Conservation (phyloP, 2,329 filamentous ascomycete species). For the Sarocladium oryzae region DNA sequence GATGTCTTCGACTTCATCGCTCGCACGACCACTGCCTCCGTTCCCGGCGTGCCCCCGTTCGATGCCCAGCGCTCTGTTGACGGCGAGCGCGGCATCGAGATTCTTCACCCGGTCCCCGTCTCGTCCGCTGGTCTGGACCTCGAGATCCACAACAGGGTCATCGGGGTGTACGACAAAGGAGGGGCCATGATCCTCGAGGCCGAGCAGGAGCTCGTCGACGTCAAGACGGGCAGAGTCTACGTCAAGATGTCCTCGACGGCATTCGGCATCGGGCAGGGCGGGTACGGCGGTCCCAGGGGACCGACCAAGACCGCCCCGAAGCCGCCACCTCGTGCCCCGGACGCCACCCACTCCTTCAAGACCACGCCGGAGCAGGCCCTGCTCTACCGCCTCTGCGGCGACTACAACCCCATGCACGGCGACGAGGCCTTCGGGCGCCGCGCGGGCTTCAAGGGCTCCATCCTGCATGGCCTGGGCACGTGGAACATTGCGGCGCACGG, state of each 20-base stretch:
- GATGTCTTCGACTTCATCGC: slow-evolving; percentile 37
- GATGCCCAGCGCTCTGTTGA: slow-evolving; percentile 35
- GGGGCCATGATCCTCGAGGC: slow-evolving; percentile 36
- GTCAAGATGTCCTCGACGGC: slow-evolving; percentile 30
- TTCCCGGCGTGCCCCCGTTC: slow-evolving; percentile 33
- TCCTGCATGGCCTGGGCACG: slow-evolving; percentile 39
- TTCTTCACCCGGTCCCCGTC: slow-evolving; percentile 29
- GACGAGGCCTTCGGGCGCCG: slow-evolving; percentile 33
- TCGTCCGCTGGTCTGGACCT: slow-evolving; percentile 28
- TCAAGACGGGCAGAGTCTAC: slow-evolving; percentile 30
- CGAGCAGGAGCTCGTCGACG: slow-evolving; percentile 31
- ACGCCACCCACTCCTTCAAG: slow-evolving; percentile 29
- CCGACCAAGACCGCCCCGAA: slow-evolving; percentile 24
- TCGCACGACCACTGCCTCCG: slow-evolving; percentile 24
- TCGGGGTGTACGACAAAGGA: slow-evolving; percentile 40
- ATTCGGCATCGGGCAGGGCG: slow-evolving; percentile 39
- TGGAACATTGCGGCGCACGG: slow-evolving; percentile 41
- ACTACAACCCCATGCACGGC: slow-evolving; percentile 42
- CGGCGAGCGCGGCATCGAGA: slow-evolving; percentile 33
- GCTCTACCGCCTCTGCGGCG: slow-evolving; percentile 38
- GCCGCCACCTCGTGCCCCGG: slow-evolving; percentile 28
- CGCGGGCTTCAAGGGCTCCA: slow-evolving; percentile 38
- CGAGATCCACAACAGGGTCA: slow-evolving; percentile 31
- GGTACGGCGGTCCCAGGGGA: slow-evolving; percentile 36
- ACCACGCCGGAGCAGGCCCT: slow-evolving; percentile 32